Conservation (phyloP, 306 rosid genomes). For the Astragalus membranaceus region DNA sequence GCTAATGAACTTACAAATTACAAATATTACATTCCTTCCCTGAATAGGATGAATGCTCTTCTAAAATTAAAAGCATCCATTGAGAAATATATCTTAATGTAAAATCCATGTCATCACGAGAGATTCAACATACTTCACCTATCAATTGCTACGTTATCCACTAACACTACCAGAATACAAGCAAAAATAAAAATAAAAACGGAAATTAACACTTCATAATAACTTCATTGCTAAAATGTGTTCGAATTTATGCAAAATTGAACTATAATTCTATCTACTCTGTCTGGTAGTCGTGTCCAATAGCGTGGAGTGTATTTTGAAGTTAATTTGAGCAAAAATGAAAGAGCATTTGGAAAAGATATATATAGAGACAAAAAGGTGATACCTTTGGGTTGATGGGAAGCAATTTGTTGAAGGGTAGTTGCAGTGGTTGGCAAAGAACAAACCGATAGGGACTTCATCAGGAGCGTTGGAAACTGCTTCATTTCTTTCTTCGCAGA, state of each 20-base stretch:
- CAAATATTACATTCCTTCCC: no score
- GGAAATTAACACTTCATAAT: background rate
- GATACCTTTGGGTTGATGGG: slow-evolving; percentile 58
- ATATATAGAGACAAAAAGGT: background rate
- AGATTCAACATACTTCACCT: background rate
- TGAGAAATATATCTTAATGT: background rate
- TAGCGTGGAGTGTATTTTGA: no score
- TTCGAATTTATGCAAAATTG: background rate
- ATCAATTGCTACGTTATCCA: background rate
- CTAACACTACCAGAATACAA: background rate
- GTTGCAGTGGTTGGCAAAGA: slow-evolving; percentile 43
- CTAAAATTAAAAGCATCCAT: background rate
- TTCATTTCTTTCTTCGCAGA: slow-evolving; percentile 33
- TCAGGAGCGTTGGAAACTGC: slow-evolving; percentile 46
- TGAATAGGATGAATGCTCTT: no score
- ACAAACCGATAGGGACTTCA: slow-evolving; percentile 44
- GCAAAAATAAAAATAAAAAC: background rate
- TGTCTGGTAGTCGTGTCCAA: background rate
- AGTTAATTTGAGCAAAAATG: background rate
- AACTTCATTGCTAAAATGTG: background rate
- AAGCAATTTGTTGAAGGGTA: slow-evolving; percentile 59
- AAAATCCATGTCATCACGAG: no score
- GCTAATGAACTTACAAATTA: no score
- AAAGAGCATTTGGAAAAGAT: background rate
- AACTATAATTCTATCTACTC: background rate